These are phyloP conservation scores for Truncatella angustata DNA, from an alignment of 2,329 filamentous ascomycete species.

Conservation along the genomic window DNA sequence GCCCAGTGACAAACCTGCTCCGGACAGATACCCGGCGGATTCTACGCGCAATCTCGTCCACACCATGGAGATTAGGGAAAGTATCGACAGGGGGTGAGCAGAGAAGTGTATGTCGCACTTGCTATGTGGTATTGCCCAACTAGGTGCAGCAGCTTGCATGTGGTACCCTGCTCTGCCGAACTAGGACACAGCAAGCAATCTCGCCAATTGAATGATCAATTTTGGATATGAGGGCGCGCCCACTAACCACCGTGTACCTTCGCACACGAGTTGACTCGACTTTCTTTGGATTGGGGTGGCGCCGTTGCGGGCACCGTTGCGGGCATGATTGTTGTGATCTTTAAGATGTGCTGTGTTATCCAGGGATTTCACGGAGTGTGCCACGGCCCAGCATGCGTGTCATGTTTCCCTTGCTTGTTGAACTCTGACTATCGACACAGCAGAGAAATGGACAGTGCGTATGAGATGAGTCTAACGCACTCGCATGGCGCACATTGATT, in stretches of 20 bases:
- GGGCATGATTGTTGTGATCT: not conserved
- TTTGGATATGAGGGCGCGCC: conserved; percentile 24
- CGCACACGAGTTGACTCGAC: conserved; percentile 5
- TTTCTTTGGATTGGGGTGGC: conserved; percentile 7
- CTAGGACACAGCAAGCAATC: conserved; percentile 21
- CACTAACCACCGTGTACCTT: not conserved
- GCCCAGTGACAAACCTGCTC: not conserved
- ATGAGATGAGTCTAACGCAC: not conserved
- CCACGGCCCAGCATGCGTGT: too few species aligned
- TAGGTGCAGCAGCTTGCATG: not conserved
- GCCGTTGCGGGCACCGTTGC: not conserved
- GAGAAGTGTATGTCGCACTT: conserved; percentile 1
- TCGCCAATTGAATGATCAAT: conserved; percentile 21
- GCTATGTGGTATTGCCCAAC: conserved; percentile 9
- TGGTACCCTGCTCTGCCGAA: conserved; percentile 16
- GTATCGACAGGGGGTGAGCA: conserved; percentile 15
- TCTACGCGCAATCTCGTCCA: conserved; percentile 9
- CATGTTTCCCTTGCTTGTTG: too few species aligned
- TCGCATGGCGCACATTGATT: conserved; percentile 1
- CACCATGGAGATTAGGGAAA: conserved; percentile 10
- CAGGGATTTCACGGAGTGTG: too few species aligned
- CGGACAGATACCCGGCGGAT: conserved; percentile 8
- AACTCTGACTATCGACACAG: too few species aligned
- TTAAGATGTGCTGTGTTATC: too few species aligned
- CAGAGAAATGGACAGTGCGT: not conserved